These are phyloP conservation scores for Tetracladium maxilliforme DNA, from an alignment of 2,329 filamentous ascomycete species.

Conservation along the genomic window DNA sequence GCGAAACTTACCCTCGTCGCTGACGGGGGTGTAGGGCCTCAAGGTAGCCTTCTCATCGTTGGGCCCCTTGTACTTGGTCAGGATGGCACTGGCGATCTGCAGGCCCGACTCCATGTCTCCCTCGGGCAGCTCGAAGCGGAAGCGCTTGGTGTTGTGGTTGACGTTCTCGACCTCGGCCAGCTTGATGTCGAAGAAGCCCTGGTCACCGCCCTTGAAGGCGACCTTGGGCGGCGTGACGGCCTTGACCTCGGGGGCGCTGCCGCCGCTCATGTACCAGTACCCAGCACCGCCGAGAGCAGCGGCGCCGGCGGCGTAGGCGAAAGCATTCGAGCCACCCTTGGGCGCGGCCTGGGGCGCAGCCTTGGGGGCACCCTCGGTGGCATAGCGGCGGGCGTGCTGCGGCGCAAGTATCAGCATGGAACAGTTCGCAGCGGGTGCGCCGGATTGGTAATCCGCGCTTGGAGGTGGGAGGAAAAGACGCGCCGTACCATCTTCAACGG, in stretches of 20 bases:
- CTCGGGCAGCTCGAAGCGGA: constrained; percentile 79
- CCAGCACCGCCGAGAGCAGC: constrained; percentile 43
- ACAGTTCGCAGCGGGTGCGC: constrained; percentile 4
- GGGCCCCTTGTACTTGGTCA: constrained; percentile 85
- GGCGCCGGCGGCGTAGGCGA: constrained; percentile 46
- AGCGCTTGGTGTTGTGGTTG: constrained; percentile 90
- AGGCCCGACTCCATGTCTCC: constrained; percentile 74
- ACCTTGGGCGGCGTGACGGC: constrained; percentile 30
- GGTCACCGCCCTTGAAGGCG: constrained; percentile 69
- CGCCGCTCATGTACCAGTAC: constrained; percentile 29
- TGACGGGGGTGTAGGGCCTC: constrained; percentile 84
- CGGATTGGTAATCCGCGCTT: constrained; percentile 3
- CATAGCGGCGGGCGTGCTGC: constrained; percentile 58
- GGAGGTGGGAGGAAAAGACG: constrained; percentile 1
- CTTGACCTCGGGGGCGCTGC: constrained; percentile 34
- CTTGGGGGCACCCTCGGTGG: constrained; percentile 36
- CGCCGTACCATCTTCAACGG: constrained; percentile 48
- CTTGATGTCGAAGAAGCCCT: constrained; percentile 75
- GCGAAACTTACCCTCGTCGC: constrained; percentile 56
- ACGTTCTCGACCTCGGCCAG: constrained; percentile 64
- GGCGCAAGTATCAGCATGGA: constrained; percentile 5
- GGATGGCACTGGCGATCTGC: constrained; percentile 66
- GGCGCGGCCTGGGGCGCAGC: too few species aligned
- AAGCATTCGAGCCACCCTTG: constrained; percentile 39
- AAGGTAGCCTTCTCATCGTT: constrained; percentile 74